phyloP scores from a whole-genome alignment of 805 yeast genomes.

The Candida sithepensis region DNA sequence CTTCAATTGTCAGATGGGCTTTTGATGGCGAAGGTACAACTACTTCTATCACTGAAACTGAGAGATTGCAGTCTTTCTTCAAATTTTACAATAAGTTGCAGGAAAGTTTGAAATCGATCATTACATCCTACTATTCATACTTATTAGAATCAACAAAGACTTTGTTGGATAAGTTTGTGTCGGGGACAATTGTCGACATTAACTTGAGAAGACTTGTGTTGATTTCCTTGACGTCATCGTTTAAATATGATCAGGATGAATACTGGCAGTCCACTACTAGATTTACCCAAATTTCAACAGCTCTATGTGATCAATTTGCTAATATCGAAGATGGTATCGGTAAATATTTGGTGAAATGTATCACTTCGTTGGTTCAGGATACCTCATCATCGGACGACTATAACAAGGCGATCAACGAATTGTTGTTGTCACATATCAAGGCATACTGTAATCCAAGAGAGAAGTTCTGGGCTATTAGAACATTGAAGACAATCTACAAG shows the following conservation, averaged over 20 bases:
- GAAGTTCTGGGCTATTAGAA: conserved; percentile 76
- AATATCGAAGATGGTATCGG: conserved; percentile 74
- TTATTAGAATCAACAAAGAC: conserved; percentile 68
- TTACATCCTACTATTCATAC: conserved; percentile 86
- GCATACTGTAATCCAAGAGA: conserved; percentile 53
- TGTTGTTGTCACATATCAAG: conserved; percentile 64
- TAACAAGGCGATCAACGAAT: conserved; percentile 68
- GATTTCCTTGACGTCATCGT: conserved; percentile 72
- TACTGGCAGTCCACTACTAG: conserved; percentile 90
- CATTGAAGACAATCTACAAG: conserved; percentile 77
- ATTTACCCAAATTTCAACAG: conserved; percentile 64
- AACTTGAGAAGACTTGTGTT: conserved; percentile 71
- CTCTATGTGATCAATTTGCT: conserved; percentile 62
- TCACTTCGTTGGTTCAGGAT: conserved; percentile 68
- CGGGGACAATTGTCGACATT: conserved; percentile 39
- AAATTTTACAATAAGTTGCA: conserved; percentile 83
- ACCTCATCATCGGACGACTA: conserved; percentile 63
- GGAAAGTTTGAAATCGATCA: conserved; percentile 77
- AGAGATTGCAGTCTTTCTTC: conserved; percentile 72
- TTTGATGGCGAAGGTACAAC: conserved; percentile 73
- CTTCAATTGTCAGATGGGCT: conserved; percentile 86
- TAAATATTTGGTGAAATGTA: conserved; percentile 73
- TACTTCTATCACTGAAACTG: conserved; percentile 43
- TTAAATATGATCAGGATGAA: conserved; percentile 87
- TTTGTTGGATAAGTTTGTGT: conserved; percentile 48